These are phyloP conservation scores for Uromyces viciae-fabae DNA, from an alignment of 1,284 basidiomycete genomes.

Conservation along the genomic window DNA sequence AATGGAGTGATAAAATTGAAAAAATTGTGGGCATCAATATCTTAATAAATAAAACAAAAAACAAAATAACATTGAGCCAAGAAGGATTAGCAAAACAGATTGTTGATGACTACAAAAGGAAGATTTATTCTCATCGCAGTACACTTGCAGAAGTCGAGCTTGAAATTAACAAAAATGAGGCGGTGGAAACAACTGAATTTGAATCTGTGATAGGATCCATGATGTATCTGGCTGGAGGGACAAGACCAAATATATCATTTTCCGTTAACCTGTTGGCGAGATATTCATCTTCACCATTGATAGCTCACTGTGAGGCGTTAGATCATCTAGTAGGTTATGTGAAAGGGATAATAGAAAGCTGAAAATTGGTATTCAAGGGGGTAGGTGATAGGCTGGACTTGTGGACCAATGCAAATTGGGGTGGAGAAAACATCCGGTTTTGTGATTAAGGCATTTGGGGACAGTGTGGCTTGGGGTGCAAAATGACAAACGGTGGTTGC, in stretches of 20 bases:
- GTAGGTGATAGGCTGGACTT: not conserved
- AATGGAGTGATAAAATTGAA: not conserved
- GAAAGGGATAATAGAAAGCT: not conserved
- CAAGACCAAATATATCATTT: conserved; percentile 16
- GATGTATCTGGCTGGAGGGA: not conserved
- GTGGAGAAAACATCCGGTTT: not conserved
- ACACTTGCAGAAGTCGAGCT: not conserved
- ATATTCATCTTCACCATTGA: not conserved
- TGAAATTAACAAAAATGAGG: not conserved
- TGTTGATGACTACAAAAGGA: not conserved
- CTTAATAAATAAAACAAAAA: not conserved
- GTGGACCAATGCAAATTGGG: conserved; percentile 5
- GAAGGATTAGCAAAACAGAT: not conserved
- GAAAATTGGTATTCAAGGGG: not conserved
- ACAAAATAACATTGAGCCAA: not conserved
- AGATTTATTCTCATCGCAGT: not conserved
- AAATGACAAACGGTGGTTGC: conserved; percentile 10
- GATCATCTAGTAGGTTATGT: conserved; percentile 1
- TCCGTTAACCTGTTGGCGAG: not conserved
- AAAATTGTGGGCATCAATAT: not conserved
- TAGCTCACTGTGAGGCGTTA: not conserved
- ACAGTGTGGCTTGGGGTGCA: not conserved
- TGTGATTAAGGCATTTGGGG: not conserved
- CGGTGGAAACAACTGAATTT: not conserved
- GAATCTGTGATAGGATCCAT: not conserved